Evolutionary conservation across 306 rosid species (phyloP), one percentile per base, ranked within the genome.

Genomic region (Malus fusca): DNA sequence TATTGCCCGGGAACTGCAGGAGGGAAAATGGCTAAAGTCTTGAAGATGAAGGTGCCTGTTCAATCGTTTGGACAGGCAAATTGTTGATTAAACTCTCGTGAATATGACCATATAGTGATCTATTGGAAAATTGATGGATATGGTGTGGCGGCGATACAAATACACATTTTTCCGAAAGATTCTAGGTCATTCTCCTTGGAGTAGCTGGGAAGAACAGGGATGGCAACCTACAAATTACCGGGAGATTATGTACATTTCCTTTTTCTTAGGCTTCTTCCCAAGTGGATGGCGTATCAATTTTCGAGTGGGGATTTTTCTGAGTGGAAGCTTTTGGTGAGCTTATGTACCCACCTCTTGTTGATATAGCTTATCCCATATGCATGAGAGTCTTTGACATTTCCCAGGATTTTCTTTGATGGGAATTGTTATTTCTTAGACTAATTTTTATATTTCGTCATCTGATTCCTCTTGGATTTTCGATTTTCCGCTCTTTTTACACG

Each of bases 1-100:
- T 92, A 63, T 85, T 92, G 76, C 97, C 97, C 8, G 97, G 93
- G 74, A 89, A 92, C 83, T 92, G 97, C 87, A 76, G 8, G 79
- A 84, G 95, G 84, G 95, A 84, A 58, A 85, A 91, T 88, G 92
- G 88, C 85, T 92, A 86, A 86, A 92, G 52, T 80, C 61, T 71
- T 67, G 73, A 26, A 19, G 64, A 19, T 15, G 25, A 35, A 42
- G 72, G 75, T 84, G 30, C 75, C 53, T 75, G 28, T 35, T 31
- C 18, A 62, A 31, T 69, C 52, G 56, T 33, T 48, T 72, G 79
- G 51, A 52, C 76, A 59, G 64, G 72, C 79, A 64, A 43, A 17
- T 15, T 69, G 77, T 42, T 64, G 72, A 43, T 61, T 26, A 21
- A 62, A 12, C 61, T 74, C 61, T 73, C 37, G 28, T 82, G 82